phyloP scores from a whole-genome alignment of 257 asterid species.

The Solanum tarapatanum region DNA sequence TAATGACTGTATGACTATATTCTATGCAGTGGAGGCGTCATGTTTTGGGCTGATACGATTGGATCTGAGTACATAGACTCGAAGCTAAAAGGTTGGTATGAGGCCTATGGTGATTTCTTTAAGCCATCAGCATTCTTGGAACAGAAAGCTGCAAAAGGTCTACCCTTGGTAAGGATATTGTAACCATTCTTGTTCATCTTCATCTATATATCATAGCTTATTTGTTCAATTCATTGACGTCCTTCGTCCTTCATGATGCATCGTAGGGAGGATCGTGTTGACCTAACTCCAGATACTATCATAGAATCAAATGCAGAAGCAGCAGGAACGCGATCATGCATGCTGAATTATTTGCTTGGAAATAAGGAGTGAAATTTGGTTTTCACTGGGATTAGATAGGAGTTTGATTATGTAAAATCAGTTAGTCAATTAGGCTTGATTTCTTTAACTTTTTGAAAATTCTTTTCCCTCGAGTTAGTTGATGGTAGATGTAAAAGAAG shows the following conservation, averaged over 20 bases:
- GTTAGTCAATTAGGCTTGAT: background rate
- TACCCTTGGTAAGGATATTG: background rate
- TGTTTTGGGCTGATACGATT: background rate
- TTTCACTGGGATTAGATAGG: background rate
- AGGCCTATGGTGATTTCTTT: background rate
- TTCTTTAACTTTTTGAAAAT: background rate
- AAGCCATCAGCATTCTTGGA: background rate
- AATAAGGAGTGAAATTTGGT: background rate
- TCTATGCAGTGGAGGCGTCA: background rate
- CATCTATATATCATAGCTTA: background rate
- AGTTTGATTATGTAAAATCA: background rate
- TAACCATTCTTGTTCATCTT: background rate
- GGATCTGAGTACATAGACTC: background rate
- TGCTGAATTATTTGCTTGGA: background rate
- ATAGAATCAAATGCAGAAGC: background rate
- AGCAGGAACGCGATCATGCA: background rate
- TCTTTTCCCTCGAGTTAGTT: background rate
- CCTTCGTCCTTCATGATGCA: background rate
- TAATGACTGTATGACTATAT: background rate
- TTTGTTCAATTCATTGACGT: background rate
- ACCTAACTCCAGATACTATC: background rate
- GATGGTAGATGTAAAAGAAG: background rate
- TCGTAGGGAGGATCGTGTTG: background rate
- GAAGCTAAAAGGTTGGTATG: background rate
- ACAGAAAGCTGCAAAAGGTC: background rate